Conservation (phyloP, 2,329 filamentous ascomycete genomes). For the Bipolaris oryzae region DNA sequence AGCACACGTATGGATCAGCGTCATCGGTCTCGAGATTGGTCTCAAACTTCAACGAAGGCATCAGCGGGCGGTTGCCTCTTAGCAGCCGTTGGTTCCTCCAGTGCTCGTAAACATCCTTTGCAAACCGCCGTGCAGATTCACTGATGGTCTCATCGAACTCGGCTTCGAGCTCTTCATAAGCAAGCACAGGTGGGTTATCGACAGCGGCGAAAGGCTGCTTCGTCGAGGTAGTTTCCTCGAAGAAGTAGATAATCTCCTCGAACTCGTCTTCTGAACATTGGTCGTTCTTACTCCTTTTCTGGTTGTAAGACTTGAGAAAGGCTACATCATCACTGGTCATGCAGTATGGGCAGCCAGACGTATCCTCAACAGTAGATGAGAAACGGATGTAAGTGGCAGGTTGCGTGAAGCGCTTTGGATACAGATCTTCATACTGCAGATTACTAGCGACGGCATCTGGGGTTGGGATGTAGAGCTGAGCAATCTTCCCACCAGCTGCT, state of each 20-base stretch:
- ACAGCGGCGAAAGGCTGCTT: constrained; percentile 89
- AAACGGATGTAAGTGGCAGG: constrained; percentile 95
- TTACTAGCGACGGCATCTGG: constrained; percentile 67
- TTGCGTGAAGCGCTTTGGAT: constrained; percentile 78
- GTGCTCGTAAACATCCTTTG: constrained; percentile 84
- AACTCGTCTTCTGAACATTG: constrained; percentile 89
- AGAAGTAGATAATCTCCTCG: constrained; percentile 92
- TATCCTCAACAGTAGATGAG: constrained; percentile 97
- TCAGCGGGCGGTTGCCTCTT: constrained; percentile 72
- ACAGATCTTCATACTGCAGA: constrained; percentile 87
- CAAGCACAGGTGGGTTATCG: constrained; percentile 80
- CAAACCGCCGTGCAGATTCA: constrained; percentile 62
- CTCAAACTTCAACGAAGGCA: constrained; percentile 87
- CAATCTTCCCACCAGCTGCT: constrained; percentile 60
- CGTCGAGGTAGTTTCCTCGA: constrained; percentile 82
- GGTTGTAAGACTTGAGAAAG: constrained; percentile 84
- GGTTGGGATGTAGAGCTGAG: constrained; percentile 70
- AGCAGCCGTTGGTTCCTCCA: constrained; percentile 77
- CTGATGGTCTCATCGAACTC: constrained; percentile 66
- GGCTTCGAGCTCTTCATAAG: constrained; percentile 64
- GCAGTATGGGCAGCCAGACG: constrained; percentile 87
- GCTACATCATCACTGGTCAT: constrained; percentile 90
- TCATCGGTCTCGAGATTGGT: constrained; percentile 94
- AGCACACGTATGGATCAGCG: constrained; percentile 96
- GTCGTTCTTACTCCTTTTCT: constrained; percentile 66